phyloP scores from a whole-genome alignment of 2,329 filamentous ascomycete species.

The Pseudogymnoascus sp. region DNA sequence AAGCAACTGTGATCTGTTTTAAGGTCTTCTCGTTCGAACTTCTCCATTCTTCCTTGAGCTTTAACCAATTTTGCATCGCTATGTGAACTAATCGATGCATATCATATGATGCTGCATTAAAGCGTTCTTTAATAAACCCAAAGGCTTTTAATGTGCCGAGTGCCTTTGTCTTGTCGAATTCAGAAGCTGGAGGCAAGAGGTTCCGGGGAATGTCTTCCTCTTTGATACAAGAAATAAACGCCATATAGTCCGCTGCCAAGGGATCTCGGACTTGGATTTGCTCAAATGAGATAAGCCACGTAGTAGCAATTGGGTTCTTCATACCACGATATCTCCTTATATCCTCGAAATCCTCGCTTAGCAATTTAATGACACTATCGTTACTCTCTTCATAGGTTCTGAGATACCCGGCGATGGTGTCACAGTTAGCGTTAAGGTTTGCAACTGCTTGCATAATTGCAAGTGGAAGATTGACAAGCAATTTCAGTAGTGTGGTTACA shows the following conservation, averaged over 20 bases:
- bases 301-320: constrained; percentile 3
- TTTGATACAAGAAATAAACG: constrained; percentile 11
- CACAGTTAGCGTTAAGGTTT: constrained; percentile 12
- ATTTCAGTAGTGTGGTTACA: constrained; percentile 6
- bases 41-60: constrained; percentile 9
- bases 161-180: background rate
- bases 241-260: constrained; percentile 10
- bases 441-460: constrained; percentile 16
- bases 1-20: constrained; percentile 14
- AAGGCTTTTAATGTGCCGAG: constrained; percentile 10
- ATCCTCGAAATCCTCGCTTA: constrained; percentile 14
- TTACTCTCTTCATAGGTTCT: constrained; percentile 5
- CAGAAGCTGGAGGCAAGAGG: background rate
- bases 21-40: constrained; percentile 14
- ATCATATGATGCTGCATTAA: background rate
- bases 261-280: constrained; percentile 12
- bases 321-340: background rate
- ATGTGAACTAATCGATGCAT: constrained; percentile 19
- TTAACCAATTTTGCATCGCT: constrained; percentile 18
- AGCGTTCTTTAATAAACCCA: constrained; percentile 6
- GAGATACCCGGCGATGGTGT: constrained; percentile 11
- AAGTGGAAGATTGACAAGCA: constrained; percentile 14
- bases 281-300: constrained; percentile 14
- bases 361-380: constrained; percentile 15
- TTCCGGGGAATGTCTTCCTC: constrained; percentile 3